These are phyloP conservation scores for Nicotiana undulata DNA, from an alignment of 257 asterid genomes.

Conservation along the genomic window DNA sequence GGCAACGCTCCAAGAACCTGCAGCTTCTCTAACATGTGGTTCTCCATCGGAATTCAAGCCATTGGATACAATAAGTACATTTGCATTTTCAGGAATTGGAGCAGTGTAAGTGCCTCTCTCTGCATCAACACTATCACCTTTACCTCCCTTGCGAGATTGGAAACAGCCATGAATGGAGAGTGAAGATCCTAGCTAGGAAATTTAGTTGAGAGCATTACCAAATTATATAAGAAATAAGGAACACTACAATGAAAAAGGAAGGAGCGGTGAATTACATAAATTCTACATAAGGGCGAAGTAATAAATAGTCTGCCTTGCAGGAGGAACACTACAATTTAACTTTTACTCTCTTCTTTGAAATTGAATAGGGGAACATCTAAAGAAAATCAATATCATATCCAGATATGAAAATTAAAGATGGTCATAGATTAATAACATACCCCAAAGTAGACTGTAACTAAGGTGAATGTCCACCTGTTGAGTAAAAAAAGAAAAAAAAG, in stretches of 20 bases:
- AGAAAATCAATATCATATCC: background rate
- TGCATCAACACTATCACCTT: conserved; percentile 22
- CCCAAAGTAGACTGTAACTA: conserved; percentile 79
- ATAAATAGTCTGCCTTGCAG: background rate
- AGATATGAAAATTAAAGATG: conserved; percentile 5
- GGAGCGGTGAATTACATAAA: background rate
- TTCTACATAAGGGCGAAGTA: background rate
- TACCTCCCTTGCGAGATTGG: conserved; percentile 18
- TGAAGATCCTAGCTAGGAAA: conserved; percentile 51
- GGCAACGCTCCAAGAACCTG: conserved; percentile 45
- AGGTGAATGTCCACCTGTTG: conserved; percentile 85
- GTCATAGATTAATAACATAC: conserved; percentile 37
- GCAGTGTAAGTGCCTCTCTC: conserved; percentile 32
- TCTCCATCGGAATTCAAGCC: conserved; percentile 26
- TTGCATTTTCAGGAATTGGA: conserved; percentile 32
- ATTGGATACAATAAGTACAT: conserved; percentile 12
- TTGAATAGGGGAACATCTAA: too few species aligned
- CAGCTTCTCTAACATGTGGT: conserved; percentile 27
- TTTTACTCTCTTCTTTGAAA: too few species aligned
- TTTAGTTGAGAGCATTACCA: conserved; percentile 10
- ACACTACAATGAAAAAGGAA: too few species aligned
- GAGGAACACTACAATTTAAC: background rate
- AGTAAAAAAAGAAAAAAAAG: conserved; percentile 17
- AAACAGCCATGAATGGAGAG: conserved; percentile 53
- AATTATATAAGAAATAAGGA: background rate